Evolutionary conservation across 2,329 filamentous ascomycete genomes (phyloP), one percentile per base, ranked within the genome.

Genomic region (Pleurostoma richardsiae): DNA sequence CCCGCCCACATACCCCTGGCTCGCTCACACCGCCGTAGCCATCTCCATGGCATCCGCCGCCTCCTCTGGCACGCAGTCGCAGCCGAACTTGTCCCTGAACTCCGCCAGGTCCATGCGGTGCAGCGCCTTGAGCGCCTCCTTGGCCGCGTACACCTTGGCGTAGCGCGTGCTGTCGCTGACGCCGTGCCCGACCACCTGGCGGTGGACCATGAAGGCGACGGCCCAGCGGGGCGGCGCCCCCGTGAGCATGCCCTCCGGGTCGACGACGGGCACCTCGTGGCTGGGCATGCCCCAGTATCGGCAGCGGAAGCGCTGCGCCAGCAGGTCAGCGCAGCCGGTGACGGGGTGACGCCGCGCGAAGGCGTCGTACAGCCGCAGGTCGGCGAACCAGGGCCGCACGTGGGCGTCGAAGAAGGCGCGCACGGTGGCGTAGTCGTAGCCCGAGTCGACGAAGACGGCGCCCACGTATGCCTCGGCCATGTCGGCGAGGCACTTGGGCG

Each of bases 391-490:
- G 3, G 82, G 83, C 47, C 77, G 76, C 46, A 97, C 78, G 52
- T 91, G 82, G 10, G 58, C 62, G n/a, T 80, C 67, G 65, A 96
- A 96, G 68, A 99, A 97, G 1, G 62, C 61, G 52, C 86, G 80
- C 1, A 97, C 86, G 19, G 83, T 74, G 10, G 64, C 63, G 64
- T 86, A 96, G 59, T 94, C 71, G 67, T 92, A 97, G 41, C 77
- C 73, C 0, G 88, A 86, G 65, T 99, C 94, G 8, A 99, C 86
- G 61, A 97, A 97, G 27, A 96, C 76, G 26, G 92, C 92, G 2
- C 90, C 94, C 3, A 96, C 70, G 56, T 90, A 94, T 0, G 92
- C 82, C 72, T 99, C 94, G 4, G 97, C 74, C 36, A 96, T 80
- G 63, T 99, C 94, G 0, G 91, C 82, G 5, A 97, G 79, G 45